These are phyloP conservation scores for Ramalina intermedia DNA, from an alignment of 495 filamentous ascomycete species.

Conservation along the genomic window DNA sequence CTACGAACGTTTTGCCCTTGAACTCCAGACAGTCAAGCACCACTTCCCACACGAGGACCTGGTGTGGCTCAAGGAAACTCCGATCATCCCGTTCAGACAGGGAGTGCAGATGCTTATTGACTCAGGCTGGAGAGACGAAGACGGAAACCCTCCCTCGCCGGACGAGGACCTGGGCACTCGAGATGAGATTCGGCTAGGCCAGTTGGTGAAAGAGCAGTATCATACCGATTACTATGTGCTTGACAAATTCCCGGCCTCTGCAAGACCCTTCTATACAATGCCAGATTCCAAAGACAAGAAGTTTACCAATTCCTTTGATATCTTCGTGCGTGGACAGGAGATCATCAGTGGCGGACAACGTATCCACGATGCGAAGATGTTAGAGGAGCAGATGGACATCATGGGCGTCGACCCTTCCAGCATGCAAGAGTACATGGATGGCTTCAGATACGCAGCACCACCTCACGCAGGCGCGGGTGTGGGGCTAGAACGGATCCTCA, in stretches of 20 bases:
- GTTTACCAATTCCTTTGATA: constrained; percentile 85
- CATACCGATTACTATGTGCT: constrained; percentile 86
- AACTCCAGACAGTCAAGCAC: constrained; percentile 51
- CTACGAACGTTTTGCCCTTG: constrained; percentile 46
- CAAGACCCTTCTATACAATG: constrained; percentile 90
- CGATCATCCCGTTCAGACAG: constrained; percentile 65
- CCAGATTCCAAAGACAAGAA: constrained; percentile 59
- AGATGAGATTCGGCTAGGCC: constrained; percentile 75
- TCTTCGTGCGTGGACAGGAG: constrained; percentile 88
- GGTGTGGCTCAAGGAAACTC: constrained; percentile 72
- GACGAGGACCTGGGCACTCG: constrained; percentile 71
- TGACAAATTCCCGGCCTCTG: constrained; percentile 79
- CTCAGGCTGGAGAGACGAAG: constrained; percentile 63
- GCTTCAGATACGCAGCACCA: constrained; percentile 76
- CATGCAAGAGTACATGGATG: constrained; percentile 81
- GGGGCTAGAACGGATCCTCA: constrained; percentile 74
- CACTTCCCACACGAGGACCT: constrained; percentile 54
- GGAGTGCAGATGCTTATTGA: constrained; percentile 68
- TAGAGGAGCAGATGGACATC: constrained; percentile 63
- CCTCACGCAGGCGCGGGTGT: constrained; percentile 86
- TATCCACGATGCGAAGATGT: constrained; percentile 63
- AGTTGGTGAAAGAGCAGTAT: constrained; percentile 72
- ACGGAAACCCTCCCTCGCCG: constrained; percentile 51
- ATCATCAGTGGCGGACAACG: constrained; percentile 85
- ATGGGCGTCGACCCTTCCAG: constrained; percentile 57